Evolutionary conservation across 108 stramenopile species (phyloP).

Genomic region (Nitzschia sp.): DNA sequence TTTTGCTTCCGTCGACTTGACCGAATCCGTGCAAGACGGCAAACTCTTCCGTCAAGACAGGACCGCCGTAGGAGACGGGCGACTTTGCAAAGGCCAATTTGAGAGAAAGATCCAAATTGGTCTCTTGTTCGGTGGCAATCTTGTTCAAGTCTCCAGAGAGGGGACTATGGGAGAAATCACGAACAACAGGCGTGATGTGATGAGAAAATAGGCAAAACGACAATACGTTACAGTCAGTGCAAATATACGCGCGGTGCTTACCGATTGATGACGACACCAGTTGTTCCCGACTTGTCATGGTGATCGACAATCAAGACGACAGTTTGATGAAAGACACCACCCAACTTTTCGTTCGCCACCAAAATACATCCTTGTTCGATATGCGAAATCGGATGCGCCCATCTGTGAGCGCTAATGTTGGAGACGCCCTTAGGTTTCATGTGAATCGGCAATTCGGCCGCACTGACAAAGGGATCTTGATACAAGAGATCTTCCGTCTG

Average conservation of each 20-base stretch:
- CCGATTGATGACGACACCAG: slow-evolving; percentile 89
- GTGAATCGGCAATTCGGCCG: slow-evolving; percentile 72
- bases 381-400: slow-evolving; percentile 81
- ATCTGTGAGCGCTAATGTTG: slow-evolving; percentile 66
- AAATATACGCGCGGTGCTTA: too few species aligned
- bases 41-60: slow-evolving; percentile 79
- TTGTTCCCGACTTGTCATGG: slow-evolving; percentile 68
- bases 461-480: slow-evolving; percentile 76
- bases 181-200: slow-evolving; percentile 1
- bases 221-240: not conserved
- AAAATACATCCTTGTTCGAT: slow-evolving; percentile 85
- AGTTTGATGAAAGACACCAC: slow-evolving; percentile 89
- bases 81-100: slow-evolving; percentile 75
- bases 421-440: slow-evolving; percentile 34
- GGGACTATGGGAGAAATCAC: slow-evolving; percentile 62
- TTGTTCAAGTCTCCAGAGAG: slow-evolving; percentile 69
- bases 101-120: slow-evolving; percentile 73
- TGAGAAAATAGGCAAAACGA: not conserved
- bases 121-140: slow-evolving; percentile 55
- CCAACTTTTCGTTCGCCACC: slow-evolving; percentile 86
- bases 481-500: slow-evolving; percentile 28
- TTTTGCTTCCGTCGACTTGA: slow-evolving; percentile 78
- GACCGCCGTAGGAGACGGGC: slow-evolving; percentile 84
- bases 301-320: slow-evolving; percentile 88
- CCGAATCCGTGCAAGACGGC: slow-evolving; percentile 83